phyloP scores from a whole-genome alignment of 495 filamentous ascomycete species.

The Hypoxylon perforatum region DNA sequence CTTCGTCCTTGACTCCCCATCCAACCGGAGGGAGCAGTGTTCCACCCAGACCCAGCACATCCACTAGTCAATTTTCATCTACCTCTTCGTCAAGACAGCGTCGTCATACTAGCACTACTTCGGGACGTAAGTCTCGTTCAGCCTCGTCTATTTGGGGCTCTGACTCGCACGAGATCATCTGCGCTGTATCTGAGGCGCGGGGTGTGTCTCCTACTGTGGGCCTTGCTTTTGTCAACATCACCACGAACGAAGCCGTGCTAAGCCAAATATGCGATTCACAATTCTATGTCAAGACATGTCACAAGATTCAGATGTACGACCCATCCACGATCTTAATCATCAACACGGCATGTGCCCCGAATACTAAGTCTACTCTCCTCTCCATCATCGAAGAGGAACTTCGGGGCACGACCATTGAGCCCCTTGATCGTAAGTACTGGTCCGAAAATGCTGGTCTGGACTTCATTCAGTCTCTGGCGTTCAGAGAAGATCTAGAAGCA shows the following conservation, averaged over 20 bases:
- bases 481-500: conserved; percentile 78
- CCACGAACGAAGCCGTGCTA: conserved; percentile 81
- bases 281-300: conserved; percentile 84
- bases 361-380: conserved; percentile 78
- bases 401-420: conserved; percentile 63
- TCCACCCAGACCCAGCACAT: conserved; percentile 28
- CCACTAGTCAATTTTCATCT: conserved; percentile 29
- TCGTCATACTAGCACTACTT: conserved; percentile 39
- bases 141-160: conserved; percentile 68
- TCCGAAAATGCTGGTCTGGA: conserved; percentile 84
- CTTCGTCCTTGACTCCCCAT: conserved; percentile 33
- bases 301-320: conserved; percentile 82
- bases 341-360: conserved; percentile 69
- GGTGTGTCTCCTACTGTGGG: conserved; percentile 89
- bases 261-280: conserved; percentile 93
- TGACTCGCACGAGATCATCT: conserved; percentile 79
- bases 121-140: conserved; percentile 71
- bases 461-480: conserved; percentile 81
- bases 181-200: conserved; percentile 89
- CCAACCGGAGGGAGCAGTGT: conserved; percentile 14
- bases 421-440: conserved; percentile 86
- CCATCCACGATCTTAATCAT: conserved; percentile 80
- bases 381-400: conserved; percentile 79
- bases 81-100: conserved; percentile 30
- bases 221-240: conserved; percentile 87